Percentiles rank a stretch among this genome's conserved stretches.
Evolutionary conservation across 2,329 filamentous ascomycete genomes (phyloP).

Genomic region (Beauveria bassiana): DNA sequence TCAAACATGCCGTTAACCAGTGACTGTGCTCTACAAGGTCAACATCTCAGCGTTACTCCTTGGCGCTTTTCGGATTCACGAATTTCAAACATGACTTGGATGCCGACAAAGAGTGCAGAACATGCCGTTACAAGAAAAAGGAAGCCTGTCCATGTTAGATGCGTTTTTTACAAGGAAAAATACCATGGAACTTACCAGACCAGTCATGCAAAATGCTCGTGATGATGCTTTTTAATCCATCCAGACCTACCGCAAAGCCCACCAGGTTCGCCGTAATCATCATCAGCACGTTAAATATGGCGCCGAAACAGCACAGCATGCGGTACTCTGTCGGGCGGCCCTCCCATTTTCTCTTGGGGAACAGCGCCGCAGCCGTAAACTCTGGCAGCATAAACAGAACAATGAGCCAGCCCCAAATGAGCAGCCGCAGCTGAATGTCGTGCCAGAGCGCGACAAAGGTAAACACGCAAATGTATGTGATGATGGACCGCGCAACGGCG

Average conservation of each 20-base stretch:
- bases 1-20: not conserved
- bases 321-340: constrained; percentile 64
- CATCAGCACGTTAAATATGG: constrained; percentile 78
- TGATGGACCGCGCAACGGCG: constrained; percentile 48
- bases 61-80: constrained; percentile 74
- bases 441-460: constrained; percentile 98
- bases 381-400: constrained; percentile 92
- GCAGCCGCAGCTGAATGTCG: constrained; percentile 81
- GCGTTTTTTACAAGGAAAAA: not conserved
- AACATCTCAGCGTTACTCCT: constrained; percentile 81
- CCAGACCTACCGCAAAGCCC: constrained; percentile 86
- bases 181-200: constrained; percentile 42
- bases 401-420: constrained; percentile 96
- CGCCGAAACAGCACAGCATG: constrained; percentile 71
- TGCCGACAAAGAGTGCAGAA: constrained; percentile 69
- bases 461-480: constrained; percentile 79
- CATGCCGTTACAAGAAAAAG: constrained; percentile 67
- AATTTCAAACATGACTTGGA: constrained; percentile 95
- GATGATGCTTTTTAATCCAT: constrained; percentile 73
- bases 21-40: constrained; percentile 5
- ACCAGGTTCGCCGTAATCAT: constrained; percentile 95
- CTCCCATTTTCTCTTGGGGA: constrained; percentile 67
- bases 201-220: constrained; percentile 68
- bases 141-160: constrained; percentile 42
- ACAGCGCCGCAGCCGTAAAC: constrained; percentile 61